Percentiles rank a stretch among this genome's conserved stretches.
phyloP scores from a whole-genome alignment of 2,329 filamentous ascomycete species.

The Xylariaceae sp. region DNA sequence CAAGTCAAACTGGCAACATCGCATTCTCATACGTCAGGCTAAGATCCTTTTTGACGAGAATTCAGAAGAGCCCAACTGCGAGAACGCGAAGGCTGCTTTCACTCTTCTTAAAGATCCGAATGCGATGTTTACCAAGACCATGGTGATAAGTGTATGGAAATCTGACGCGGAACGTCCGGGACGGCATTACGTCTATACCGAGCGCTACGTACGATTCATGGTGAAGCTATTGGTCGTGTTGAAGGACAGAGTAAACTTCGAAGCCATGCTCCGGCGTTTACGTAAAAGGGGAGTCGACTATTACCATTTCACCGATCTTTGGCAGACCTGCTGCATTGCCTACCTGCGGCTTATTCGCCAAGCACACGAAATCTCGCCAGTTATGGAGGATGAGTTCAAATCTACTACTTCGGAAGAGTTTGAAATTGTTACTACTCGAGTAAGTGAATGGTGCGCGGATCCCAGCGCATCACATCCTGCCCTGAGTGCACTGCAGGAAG shows the following conservation, averaged over 20 bases:
- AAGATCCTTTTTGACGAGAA: conserved; percentile 49
- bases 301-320: conserved; percentile 57
- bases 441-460: conserved; percentile 50
- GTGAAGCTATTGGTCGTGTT: conserved; percentile 68
- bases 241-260: conserved; percentile 69
- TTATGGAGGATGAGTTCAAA: conserved; percentile 53
- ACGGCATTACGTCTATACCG: conserved; percentile 86
- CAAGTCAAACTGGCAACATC: conserved; percentile 93
- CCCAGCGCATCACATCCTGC: conserved; percentile 37
- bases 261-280: conserved; percentile 71
- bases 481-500: conserved; percentile 52
- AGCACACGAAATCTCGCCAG: conserved; percentile 41
- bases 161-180: conserved; percentile 80
- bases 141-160: conserved; percentile 92
- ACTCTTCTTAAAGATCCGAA: conserved; percentile 61
- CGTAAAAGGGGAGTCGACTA: conserved; percentile 76
- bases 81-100: conserved; percentile 73
- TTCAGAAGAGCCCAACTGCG: conserved; percentile 39
- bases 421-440: conserved; percentile 50
- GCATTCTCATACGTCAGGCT: conserved; percentile 73
- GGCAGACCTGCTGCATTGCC: conserved; percentile 50
- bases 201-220: conserved; percentile 80
- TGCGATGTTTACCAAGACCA: conserved; percentile 79
- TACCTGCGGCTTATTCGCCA: conserved; percentile 51
- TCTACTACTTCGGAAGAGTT: conserved; percentile 50